These are phyloP conservation scores for Fusarium ambrosium DNA, from an alignment of 2,329 filamentous ascomycete genomes.

Conservation along the genomic window DNA sequence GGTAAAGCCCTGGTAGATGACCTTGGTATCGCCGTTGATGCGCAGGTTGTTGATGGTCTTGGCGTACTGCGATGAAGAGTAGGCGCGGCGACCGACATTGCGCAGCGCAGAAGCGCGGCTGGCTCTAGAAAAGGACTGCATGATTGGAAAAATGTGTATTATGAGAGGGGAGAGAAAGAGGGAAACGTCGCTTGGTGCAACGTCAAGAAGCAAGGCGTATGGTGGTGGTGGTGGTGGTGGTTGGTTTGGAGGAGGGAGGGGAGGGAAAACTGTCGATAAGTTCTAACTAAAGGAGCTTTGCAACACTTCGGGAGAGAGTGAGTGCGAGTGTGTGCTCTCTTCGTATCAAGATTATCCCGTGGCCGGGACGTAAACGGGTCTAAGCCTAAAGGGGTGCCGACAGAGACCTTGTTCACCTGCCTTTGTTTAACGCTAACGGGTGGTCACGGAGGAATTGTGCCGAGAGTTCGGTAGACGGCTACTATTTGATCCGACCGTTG, in stretches of 20 bases:
- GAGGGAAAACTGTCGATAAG: constrained; percentile 46
- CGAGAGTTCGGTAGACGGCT: constrained; percentile 37
- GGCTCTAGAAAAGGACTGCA: constrained; percentile 87
- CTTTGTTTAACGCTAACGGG: constrained; percentile 44
- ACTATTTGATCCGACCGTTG: constrained; percentile 43
- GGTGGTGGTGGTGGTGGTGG: not conserved
- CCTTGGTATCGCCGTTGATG: constrained; percentile 93
- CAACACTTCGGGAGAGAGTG: constrained; percentile 27
- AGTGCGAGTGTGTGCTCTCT: not conserved
- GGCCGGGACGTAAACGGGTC: constrained; percentile 39
- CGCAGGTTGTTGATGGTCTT: constrained; percentile 87
- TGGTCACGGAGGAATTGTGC: constrained; percentile 46
- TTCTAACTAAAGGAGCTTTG: constrained; percentile 40
- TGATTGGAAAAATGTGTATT: constrained; percentile 59
- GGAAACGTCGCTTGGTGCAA: constrained; percentile 28
- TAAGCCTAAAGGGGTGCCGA: constrained; percentile 40
- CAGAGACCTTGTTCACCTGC: constrained; percentile 32
- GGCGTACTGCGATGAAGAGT: constrained; percentile 82
- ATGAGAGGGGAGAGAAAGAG: constrained; percentile 18
- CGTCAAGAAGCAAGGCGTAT: constrained; percentile 25
- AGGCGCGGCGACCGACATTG: constrained; percentile 76
- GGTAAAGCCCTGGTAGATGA: constrained; percentile 97
- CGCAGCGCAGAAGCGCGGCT: constrained; percentile 77
- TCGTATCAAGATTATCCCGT: constrained; percentile 51
- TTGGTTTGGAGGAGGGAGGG: constrained; percentile 18